phyloP scores from a whole-genome alignment of 2,329 filamentous ascomycete genomes.

The Colletotrichum sojae region DNA sequence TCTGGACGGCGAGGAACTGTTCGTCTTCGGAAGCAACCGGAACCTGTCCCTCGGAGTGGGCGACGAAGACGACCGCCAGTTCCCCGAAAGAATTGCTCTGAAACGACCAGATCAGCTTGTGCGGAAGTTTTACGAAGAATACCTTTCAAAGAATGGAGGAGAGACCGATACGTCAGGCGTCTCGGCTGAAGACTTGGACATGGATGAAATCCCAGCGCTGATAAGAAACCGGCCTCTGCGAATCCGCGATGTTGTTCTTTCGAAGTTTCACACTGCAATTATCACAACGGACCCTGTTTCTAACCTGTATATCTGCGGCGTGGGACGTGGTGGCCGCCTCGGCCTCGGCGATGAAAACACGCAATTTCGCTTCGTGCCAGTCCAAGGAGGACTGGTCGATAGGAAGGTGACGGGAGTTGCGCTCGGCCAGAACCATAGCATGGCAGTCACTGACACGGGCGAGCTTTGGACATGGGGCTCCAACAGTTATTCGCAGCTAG shows the following conservation, averaged over 20 bases:
- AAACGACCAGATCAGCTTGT: slow-evolving; percentile 84
- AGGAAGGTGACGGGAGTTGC: slow-evolving; percentile 84
- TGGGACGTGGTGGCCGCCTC: slow-evolving; percentile 90
- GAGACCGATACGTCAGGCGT: background rate
- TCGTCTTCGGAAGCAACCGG: slow-evolving; percentile 96
- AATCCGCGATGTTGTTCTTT: slow-evolving; percentile 87
- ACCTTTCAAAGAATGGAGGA: slow-evolving; percentile 64
- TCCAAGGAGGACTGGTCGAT: slow-evolving; percentile 82
- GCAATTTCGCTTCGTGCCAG: slow-evolving; percentile 86
- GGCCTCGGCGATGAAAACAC: slow-evolving; percentile 93
- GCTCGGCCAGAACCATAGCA: slow-evolving; percentile 90
- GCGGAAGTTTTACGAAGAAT: slow-evolving; percentile 79
- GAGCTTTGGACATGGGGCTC: slow-evolving; percentile 96
- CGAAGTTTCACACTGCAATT: slow-evolving; percentile 92
- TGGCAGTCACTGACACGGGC: slow-evolving; percentile 88
- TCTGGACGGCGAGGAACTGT: slow-evolving; percentile 82
- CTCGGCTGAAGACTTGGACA: slow-evolving; percentile 44
- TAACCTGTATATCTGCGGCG: slow-evolving; percentile 93
- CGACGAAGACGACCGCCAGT: slow-evolving; percentile 96
- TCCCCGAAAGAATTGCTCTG: slow-evolving; percentile 85
- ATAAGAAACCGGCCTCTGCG: slow-evolving; percentile 80
- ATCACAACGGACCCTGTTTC: slow-evolving; percentile 89
- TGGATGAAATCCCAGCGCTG: slow-evolving; percentile 77
- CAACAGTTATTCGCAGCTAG: slow-evolving; percentile 88
- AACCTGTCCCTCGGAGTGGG: slow-evolving; percentile 93